Base-by-base conservation (phyloP, 768 basidiomycete genomes). In the Gymnopilus junonius region DNA sequence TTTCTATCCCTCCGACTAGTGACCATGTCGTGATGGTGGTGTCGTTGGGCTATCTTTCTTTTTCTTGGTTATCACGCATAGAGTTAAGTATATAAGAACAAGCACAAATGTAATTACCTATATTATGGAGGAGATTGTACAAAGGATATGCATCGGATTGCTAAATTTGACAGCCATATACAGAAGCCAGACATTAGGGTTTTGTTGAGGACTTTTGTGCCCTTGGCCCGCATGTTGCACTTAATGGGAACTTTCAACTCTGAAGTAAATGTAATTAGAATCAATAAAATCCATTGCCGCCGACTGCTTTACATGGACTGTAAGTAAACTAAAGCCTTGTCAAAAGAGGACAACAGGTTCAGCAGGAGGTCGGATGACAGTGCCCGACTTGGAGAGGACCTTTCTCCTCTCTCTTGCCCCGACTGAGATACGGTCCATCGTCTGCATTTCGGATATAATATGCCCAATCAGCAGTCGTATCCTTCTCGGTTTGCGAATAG, bases 401-500 rank as follows among this genome's bases (percentile, higher is more conserved):
- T 40, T 65, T 27, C 60, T 65, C 59, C 46, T 55, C n/a, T n/a
- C n/a, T n/a, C 31, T 62, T 65, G 2, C 48, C 53, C 10, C 69
- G 56, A 48, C 72, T 66, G 34, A 73, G 60, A 20, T 65, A 65
- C 7, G 70, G 72, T 6, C 65, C 56, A 48, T 71, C 69, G 57
- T 73, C 70, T 21, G 64, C 59, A 37, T 65, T 65, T 25, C 61
- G 58, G 32, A 77, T 61, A 60, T 77, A 75, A 67, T 76, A 77
- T 5, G 73, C 64, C 71, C 69, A 74, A 43, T 77, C 74, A 0
- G 74, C 71, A 2, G 74, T 76, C 23, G 20, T 12, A 35, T 76
- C 75, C n/a, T 56, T 35, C 62, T 77, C 76, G 1, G 74, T 72
- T 46, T 72, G 74, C 23, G 76, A 76, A 54, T 60, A 74, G 4